A percentile compares a stretch with the other conserved stretches of the same genome.
Conservation (phyloP, 306 rosid species). For the Dalbergia cochinchinensis region DNA sequence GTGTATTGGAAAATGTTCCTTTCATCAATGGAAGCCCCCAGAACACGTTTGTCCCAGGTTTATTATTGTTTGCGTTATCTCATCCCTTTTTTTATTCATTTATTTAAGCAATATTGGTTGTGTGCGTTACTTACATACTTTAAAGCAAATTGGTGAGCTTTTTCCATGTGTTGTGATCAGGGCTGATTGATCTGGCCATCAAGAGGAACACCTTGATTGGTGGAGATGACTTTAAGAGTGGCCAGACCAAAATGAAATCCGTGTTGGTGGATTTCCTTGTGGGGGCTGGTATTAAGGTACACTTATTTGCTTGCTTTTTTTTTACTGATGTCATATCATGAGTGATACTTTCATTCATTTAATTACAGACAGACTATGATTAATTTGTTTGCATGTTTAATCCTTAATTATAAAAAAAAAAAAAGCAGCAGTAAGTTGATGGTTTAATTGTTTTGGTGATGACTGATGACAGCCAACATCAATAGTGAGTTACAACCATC, state of each 20-base stretch:
- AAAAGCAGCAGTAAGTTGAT: neutral
- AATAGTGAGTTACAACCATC: constrained; percentile 97
- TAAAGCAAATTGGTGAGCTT: too few species aligned
- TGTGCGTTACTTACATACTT: neutral
- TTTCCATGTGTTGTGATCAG: constrained; percentile 45
- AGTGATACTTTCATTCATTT: neutral
- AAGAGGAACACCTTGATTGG: constrained; percentile 86
- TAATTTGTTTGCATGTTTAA: neutral
- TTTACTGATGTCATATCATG: neutral
- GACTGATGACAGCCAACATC: constrained; percentile 78
- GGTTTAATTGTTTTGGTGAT: neutral
- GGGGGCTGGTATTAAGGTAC: constrained; percentile 97
- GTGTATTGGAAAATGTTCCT: constrained; percentile 82
- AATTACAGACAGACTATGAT: too few species aligned
- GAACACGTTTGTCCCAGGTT: constrained; percentile 97
- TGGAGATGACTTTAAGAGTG: constrained; percentile 99
- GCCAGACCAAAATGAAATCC: constrained; percentile 98
- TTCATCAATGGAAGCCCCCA: constrained; percentile 99
- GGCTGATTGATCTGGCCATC: constrained; percentile 88
- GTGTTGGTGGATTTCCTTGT: constrained; percentile 98
- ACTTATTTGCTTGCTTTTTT: too few species aligned
- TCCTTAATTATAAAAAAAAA: neutral
- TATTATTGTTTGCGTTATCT: neutral
- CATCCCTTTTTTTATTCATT: neutral
- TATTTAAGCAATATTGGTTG: neutral